Base-by-base conservation (phyloP, 1,284 basidiomycete species). In the Hymenochaete sp. region DNA sequence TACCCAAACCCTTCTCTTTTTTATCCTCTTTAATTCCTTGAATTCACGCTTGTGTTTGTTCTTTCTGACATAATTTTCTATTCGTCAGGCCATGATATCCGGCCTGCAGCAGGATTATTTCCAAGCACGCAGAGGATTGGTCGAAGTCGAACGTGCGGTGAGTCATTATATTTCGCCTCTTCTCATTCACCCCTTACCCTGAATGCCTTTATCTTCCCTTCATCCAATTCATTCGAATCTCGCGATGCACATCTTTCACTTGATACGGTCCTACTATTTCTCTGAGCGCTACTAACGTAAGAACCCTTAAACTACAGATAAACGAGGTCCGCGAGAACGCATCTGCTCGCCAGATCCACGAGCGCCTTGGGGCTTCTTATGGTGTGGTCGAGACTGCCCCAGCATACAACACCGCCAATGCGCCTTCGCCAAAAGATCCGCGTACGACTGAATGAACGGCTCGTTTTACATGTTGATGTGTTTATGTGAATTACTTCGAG, bases 81-180 rank as follows among this genome's bases (percentile, higher is more conserved):
- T 24, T n/a, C n/a, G n/a, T 7, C 53, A 84, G 81, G 81, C 80
- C 51, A 82, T 82, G 75, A 76, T 84, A 2, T 68, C 81, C 0
- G 78, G 77, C 13, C 66, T 85, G 2, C 77, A 83, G 42, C 70
- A 80, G 53, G 81, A 85, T 50, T 66, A 70, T 2, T 68, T 71
- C 1, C 62, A 75, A 6, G 61, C 72, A 7, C 76, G 74, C 48
- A 57, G 80, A 38, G 80, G 77, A 50, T 62, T 82, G 21, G 65
- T 79, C 29, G 81, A 84, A 55, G 65, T 85, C 19, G 70, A 83
- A 53, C 70, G 80, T 49, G 72, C 77, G 32, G 82, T 83, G 55
- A 58, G 71, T 63, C 37, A 8, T 3, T 33, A 13, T n/a, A 8
- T 31, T 13, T 38, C 14, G 22, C 4, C 19, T 21, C 11, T 24